phyloP scores from a whole-genome alignment of 2,329 filamentous ascomycete species.

The Penicillium crustosum region DNA sequence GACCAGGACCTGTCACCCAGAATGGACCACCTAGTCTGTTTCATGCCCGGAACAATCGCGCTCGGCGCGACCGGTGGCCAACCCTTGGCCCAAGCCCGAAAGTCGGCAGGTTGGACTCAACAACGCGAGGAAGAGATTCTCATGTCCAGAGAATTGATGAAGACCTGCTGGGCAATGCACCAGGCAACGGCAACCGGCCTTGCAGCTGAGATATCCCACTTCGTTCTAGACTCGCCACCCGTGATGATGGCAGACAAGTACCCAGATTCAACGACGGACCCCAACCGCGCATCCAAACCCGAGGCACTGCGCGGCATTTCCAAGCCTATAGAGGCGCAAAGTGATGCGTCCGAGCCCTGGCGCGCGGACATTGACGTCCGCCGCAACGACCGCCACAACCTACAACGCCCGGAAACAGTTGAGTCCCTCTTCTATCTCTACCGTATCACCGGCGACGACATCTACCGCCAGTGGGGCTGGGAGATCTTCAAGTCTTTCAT shows the following conservation, averaged over 20 bases:
- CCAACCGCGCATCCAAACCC: slow-evolving; percentile 34
- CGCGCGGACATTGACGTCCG: slow-evolving; percentile 78
- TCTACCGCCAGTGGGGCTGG: slow-evolving; percentile 96
- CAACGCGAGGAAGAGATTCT: slow-evolving; percentile 83
- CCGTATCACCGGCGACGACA: slow-evolving; percentile 86
- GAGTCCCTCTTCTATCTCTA: slow-evolving; percentile 98
- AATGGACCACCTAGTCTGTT: slow-evolving; percentile 98
- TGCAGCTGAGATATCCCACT: slow-evolving; percentile 93
- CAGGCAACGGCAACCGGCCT: slow-evolving; percentile 84
- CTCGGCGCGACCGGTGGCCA: slow-evolving; percentile 79
- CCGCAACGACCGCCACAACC: slow-evolving; percentile 80
- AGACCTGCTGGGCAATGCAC: slow-evolving; percentile 99
- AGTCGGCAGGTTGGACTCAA: slow-evolving; percentile 69
- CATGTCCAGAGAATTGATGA: slow-evolving; percentile 85
- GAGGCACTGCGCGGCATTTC: slow-evolving; percentile 39
- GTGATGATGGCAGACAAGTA: slow-evolving; percentile 47
- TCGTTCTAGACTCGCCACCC: slow-evolving; percentile 71
- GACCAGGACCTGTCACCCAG: slow-evolving; percentile 64
- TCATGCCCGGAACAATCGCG: slow-evolving; percentile 94
- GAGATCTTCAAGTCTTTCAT: slow-evolving; percentile 95
- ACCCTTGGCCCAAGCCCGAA: slow-evolving; percentile 71
- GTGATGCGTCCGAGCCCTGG: slow-evolving; percentile 54
- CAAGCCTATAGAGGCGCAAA: slow-evolving; percentile 32
- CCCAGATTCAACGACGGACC: slow-evolving; percentile 32
- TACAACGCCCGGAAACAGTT: slow-evolving; percentile 94